A percentile compares a stretch with the other conserved stretches of the same genome.
Conservation (phyloP, 306 rosid species). For the Dalbergia cochinchinensis region DNA sequence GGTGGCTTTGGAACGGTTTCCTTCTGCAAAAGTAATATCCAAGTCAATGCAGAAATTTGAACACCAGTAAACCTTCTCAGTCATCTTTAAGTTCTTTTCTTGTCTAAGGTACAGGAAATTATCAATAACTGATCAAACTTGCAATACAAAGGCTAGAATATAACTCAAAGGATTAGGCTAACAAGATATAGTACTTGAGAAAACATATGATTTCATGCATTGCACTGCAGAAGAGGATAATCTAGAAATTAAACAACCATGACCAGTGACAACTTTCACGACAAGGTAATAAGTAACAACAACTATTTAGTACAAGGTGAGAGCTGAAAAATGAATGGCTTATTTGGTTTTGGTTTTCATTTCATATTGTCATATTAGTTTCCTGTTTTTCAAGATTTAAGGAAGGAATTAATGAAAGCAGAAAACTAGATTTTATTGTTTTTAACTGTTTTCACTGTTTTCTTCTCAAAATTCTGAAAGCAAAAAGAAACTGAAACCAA, state of each 20-base stretch:
- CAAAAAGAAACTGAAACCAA: too few species aligned
- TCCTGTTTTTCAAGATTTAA: too few species aligned
- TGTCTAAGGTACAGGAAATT: background rate
- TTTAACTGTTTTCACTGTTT: too few species aligned
- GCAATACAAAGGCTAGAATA: background rate
- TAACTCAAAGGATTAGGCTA: conserved; percentile 9
- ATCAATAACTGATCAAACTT: background rate
- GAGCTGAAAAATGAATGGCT: background rate
- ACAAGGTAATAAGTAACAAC: too few species aligned
- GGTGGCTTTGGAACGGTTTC: conserved; percentile 45
- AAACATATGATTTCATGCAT: background rate
- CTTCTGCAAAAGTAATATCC: conserved; percentile 55
- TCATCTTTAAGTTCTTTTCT: background rate
- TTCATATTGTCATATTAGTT: too few species aligned
- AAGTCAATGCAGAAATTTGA: conserved; percentile 33
- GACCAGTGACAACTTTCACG: background rate
- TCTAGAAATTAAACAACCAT: background rate
- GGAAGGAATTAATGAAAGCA: too few species aligned
- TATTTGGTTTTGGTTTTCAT: too few species aligned
- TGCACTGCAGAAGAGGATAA: background rate
- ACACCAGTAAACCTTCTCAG: conserved; percentile 7
- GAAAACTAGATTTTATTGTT: too few species aligned
- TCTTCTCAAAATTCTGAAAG: too few species aligned
- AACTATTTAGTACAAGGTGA: too few species aligned
- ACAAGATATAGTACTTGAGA: background rate